Conservation (phyloP, 176 grass and related monocot genomes). For the Hordeum vulgare region MorexV3_pseudomolecules_assembly NC_058522.1:367347177-367347676, state of each 20-base stretch:
- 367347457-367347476: constrained; percentile 13
- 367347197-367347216: background rate
- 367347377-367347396: constrained; percentile 70
- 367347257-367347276: background rate
- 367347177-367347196: background rate
- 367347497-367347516: constrained; percentile 12
- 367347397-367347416: constrained; percentile 71
- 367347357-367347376: constrained; percentile 93
- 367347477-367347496: constrained; percentile 9
- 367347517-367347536: background rate
- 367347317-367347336: constrained; percentile 39
- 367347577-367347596: background rate
- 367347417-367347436: constrained; percentile 95
- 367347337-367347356: constrained; percentile 98
- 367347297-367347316: background rate
- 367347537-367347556: background rate
- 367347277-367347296: background rate
- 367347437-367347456: constrained; percentile 68
- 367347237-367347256: too few relatives aligned
- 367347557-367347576: background rate
- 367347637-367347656: background rate
- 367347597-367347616: background rate
- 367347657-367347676: background rate
- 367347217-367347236: background rate
- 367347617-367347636: background rate